Evolutionary conservation across 176 grass and related monocot species (phyloP), one percentile per base, ranked within the genome.

Genomic region (Eragrostis curvula): DNA sequence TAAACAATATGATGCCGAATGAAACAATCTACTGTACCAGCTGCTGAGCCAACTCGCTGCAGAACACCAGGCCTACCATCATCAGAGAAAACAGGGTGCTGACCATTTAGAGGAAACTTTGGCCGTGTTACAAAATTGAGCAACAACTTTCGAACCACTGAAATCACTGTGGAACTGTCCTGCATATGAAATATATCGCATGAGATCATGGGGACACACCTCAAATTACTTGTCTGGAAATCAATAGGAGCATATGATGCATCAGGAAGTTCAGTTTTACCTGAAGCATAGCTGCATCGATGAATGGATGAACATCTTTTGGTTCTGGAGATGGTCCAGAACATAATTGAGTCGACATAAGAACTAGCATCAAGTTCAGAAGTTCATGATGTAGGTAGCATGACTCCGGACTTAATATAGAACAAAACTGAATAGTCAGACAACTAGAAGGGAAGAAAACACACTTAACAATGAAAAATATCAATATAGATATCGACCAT

Each of bases 321-420:
- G 89, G 87, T 70, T 90, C 93, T 86, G 93, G 93, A 64, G 96
- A 99, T 81, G 96, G 89, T 73, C 96, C 96, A 88, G 87, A 92
- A 91, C 96, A 96, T 49, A 99, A 92, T 60, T 99, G 96, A 74
- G 96, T 99, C 10, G 96, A 99, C 96, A 99, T 93, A 61, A 94
- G 87, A 70, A 99, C 96, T 79, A 99, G 86, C 85, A 99, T 84
- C 84, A 99, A 88, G 82, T 99, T 99, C 66, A 99, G 80, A 70
- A 99, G 87, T 81, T 99, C 96, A 44, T 99, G 91, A 83, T 99
- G 93, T 36, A 99, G 90, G 80, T 93, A 92, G 85, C 89, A 89
- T 65, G 96, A 92, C 25, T 88, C 88, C 77, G 55, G 74, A 93
- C 96, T 99, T 88, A 81, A 84, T 87, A 86, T 60, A 70, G 43